Base-by-base conservation (phyloP, 228 moss, liverwort and hornwort species). In the Sphagnum fallax region DNA sequence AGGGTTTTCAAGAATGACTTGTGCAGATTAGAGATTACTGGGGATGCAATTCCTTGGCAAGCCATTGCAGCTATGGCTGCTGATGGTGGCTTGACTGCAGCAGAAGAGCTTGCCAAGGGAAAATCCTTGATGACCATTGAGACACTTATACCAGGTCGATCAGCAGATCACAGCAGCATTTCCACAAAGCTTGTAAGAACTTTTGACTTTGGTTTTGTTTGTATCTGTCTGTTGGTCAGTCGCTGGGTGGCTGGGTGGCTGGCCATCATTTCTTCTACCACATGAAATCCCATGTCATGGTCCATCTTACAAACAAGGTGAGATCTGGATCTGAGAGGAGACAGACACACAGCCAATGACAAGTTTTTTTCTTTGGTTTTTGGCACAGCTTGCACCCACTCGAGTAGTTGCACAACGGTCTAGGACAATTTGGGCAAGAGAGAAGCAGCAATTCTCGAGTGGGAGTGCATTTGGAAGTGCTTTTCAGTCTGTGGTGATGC, bases 71-170 rank as follows among this genome's bases (percentile, higher is more conserved):
- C 92, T 0, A 81, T 95, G 79, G 92, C 84, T 4, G 92, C 92
- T 4, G 95, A 95, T 77, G 95, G 95, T 13, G 95, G 95, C 58
- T 70, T 77, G 55, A 90, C 89, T 5, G 92, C 92, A 14, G 81
- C 87, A 7, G 88, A 95, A 71, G 95, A 92, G 77, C 85, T 95
- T 52, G 77, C 85, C 5, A 85, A 81, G 67, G 92, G 92, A 16
- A 87, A 85, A 76, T 15, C 80, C 11, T 68, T 89, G 72, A 84
- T 95, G 76, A 87, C 89, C 14, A 85, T 92, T 50, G 95, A 95
- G 72, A 88, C 92, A 13, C 88, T 79, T 67, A 85, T 87, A 72
- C 90, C 90, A 32, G 92, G 95, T 12, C 83, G 82, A 50, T 73
- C 77, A 49, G 81, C 81, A 48, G 85, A 92, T 64, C 84, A 84